phyloP scores from a whole-genome alignment of 345 rosid genomes.

The Viola odorata region DNA sequence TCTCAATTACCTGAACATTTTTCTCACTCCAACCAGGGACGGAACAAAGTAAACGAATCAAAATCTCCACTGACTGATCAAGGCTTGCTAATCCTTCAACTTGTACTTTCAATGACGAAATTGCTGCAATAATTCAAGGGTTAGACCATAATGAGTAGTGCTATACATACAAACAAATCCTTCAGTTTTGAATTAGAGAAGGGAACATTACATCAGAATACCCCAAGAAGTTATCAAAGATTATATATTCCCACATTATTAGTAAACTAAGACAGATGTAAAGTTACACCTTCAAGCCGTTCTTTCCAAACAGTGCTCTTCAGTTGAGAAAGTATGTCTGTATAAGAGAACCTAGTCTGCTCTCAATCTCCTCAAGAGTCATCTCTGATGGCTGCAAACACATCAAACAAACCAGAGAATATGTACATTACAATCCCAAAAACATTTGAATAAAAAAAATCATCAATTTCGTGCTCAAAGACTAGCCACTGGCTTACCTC shows the following conservation, averaged over 20 bases:
- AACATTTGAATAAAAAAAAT: constrained; percentile 10
- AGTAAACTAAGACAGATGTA: no score
- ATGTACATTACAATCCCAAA: background rate
- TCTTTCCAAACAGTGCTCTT: constrained; percentile 98
- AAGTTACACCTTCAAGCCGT: constrained; percentile 81
- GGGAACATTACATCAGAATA: background rate
- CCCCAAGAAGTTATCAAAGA: background rate
- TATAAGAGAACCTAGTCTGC: constrained; percentile 71
- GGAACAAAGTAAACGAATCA: constrained; percentile 78
- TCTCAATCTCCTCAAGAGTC: constrained; percentile 97
- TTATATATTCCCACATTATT: background rate
- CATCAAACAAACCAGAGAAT: constrained; percentile 22
- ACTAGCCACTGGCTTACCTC: constrained; percentile 45
- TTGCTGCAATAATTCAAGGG: constrained; percentile 52
- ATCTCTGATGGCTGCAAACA: constrained; percentile 81
- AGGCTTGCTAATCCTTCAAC: constrained; percentile 65
- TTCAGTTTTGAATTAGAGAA: background rate
- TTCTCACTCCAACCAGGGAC: constrained; percentile 99
- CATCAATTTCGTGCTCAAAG: background rate
- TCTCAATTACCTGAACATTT: constrained; percentile 77
- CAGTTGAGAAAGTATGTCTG: constrained; percentile 55
- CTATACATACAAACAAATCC: background rate
- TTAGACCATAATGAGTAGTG: background rate
- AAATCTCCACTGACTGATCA: constrained; percentile 75
- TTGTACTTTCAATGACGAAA: constrained; percentile 61